These are phyloP conservation scores for Podila verticillata DNA, from an alignment of 192 early-diverging fungal species.

Conservation along the genomic window DNA sequence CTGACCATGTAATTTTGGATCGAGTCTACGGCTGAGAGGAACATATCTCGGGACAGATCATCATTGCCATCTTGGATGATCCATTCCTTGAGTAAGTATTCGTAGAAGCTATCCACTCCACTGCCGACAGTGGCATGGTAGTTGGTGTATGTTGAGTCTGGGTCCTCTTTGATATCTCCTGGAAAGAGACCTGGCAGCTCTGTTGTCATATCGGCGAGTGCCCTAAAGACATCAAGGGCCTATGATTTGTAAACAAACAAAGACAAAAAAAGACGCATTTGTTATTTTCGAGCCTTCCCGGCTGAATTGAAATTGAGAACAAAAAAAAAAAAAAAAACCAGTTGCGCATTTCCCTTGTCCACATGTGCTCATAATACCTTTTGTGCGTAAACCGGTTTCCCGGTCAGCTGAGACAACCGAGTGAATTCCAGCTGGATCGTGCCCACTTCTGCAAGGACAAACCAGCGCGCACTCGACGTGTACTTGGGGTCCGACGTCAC, in stretches of 20 bases:
- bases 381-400: conserved; percentile 69
- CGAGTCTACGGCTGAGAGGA: conserved; percentile 16
- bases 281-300: not conserved
- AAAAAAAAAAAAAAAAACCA: no score
- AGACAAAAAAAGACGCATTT: not conserved
- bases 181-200: conserved; percentile 68
- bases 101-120: conserved; percentile 60
- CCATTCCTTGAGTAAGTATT: conserved; percentile 63
- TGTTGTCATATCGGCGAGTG: conserved; percentile 18
- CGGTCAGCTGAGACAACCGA: conserved; percentile 81
- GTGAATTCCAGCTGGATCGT: conserved; percentile 82
- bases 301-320: no score
- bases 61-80: conserved; percentile 32
- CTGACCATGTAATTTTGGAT: conserved; percentile 34
- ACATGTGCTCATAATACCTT: conserved; percentile 32
- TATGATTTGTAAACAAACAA: conserved; percentile 57
- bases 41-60: not conserved
- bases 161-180: conserved; percentile 55
- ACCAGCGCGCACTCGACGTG: not conserved
- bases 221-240: conserved; percentile 65
- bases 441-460: conserved; percentile 69
- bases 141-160: not conserved
- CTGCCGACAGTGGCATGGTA: conserved; percentile 44
- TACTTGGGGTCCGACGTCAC: not conserved
- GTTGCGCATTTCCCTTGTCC: no score